A percentile compares a stretch with the other conserved stretches of the same genome.
phyloP scores from a whole-genome alignment of 2,329 filamentous ascomycete species.

The Colletotrichum sp. region DNA sequence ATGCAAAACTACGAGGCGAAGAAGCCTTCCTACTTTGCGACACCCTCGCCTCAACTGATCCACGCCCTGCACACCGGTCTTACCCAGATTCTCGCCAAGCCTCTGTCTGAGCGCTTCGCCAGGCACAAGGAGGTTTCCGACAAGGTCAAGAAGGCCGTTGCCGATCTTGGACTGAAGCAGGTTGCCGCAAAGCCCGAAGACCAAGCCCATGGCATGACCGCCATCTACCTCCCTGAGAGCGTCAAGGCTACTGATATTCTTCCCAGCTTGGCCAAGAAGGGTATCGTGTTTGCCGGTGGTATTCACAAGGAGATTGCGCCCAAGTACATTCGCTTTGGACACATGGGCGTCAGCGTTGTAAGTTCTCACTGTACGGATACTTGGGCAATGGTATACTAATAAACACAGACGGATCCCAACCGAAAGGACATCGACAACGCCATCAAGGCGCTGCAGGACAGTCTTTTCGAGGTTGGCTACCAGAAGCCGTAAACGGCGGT shows the following conservation, averaged over 20 bases:
- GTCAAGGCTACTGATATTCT: conserved; percentile 83
- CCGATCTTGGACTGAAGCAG: conserved; percentile 84
- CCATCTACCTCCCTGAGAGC: conserved; percentile 90
- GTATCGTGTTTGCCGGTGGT: conserved; percentile 92
- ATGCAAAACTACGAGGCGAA: conserved; percentile 99
- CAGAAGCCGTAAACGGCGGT: conserved; percentile 43
- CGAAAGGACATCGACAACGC: conserved; percentile 86
- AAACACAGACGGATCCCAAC: conserved; percentile 69
- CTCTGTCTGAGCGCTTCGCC: conserved; percentile 83
- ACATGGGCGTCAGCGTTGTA: conserved; percentile 94
- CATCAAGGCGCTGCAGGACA: conserved; percentile 76
- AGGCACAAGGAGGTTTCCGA: conserved; percentile 80
- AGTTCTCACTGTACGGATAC: conserved; percentile 35
- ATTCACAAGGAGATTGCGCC: conserved; percentile 94
- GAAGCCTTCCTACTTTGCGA: conserved; percentile 98
- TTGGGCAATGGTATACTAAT: conserved; percentile 25
- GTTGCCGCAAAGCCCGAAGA: conserved; percentile 85
- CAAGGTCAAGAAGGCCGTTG: conserved; percentile 83
- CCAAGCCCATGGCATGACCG: conserved; percentile 97
- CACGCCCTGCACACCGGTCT: conserved; percentile 91
- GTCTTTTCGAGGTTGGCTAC: conserved; percentile 76
- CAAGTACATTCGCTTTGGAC: conserved; percentile 94
- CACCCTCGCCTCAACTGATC: conserved; percentile 91
- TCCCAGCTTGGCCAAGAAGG: conserved; percentile 83
- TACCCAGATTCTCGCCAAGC: conserved; percentile 81